Evolutionary conservation across 2,329 filamentous ascomycete genomes (phyloP).

Genomic region (Colletotrichum sp.): DNA sequence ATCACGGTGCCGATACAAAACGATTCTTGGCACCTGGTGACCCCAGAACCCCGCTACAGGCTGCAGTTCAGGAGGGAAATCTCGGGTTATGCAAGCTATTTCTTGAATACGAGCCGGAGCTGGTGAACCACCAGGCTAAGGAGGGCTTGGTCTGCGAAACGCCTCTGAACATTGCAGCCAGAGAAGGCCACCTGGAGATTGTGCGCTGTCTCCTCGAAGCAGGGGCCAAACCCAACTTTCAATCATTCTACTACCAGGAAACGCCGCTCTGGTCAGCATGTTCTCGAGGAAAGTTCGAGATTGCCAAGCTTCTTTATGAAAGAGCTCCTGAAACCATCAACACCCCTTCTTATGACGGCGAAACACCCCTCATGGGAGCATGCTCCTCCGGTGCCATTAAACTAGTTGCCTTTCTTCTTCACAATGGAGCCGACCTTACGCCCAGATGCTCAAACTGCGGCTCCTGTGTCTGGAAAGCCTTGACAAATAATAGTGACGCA

Average conservation of each 20-base stretch:
- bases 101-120: slow-evolving; percentile 22
- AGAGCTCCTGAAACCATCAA: slow-evolving; percentile 24
- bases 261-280: slow-evolving; percentile 25
- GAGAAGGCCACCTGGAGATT: slow-evolving; percentile 5
- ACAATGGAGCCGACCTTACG: slow-evolving; percentile 22
- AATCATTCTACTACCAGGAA: slow-evolving; percentile 16
- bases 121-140: slow-evolving; percentile 23
- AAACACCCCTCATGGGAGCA: slow-evolving; percentile 22
- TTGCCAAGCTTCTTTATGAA: slow-evolving; percentile 21
- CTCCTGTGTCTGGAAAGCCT: slow-evolving; percentile 17
- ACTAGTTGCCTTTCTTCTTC: slow-evolving; percentile 22
- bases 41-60: slow-evolving; percentile 19
- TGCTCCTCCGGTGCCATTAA: slow-evolving; percentile 16
- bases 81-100: slow-evolving; percentile 21
- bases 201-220: slow-evolving; percentile 23
- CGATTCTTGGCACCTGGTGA: background rate
- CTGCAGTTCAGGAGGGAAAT: slow-evolving; percentile 19
- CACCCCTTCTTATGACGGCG: background rate
- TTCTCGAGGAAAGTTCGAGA: slow-evolving; percentile 3
- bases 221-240: slow-evolving; percentile 19
- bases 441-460: background rate
- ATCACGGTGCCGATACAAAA: slow-evolving; percentile 23
- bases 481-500: background rate
- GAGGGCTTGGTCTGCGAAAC: slow-evolving; percentile 16
- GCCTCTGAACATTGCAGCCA: slow-evolving; percentile 22